These are phyloP conservation scores for Angophora floribunda DNA, from an alignment of 345 rosid genomes.

Conservation along the genomic window DNA sequence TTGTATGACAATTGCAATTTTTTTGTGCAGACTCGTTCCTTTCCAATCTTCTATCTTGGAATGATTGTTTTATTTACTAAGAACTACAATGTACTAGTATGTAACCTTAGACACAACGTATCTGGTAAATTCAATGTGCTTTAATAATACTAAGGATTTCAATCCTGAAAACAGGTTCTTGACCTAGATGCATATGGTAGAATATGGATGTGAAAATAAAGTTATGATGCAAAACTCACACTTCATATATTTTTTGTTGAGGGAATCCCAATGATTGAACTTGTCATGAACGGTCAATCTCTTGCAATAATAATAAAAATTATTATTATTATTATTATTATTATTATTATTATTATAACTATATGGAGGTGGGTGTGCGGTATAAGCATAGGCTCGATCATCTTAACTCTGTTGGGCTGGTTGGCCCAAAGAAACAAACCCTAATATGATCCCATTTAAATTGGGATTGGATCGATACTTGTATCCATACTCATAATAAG, in stretches of 20 bases:
- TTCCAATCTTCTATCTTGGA: neutral
- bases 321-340: too few relatives aligned
- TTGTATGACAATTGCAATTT: neutral
- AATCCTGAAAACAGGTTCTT: neutral
- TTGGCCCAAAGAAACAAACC: too few relatives aligned
- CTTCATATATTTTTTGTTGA: neutral
- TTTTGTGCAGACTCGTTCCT: too few relatives aligned
- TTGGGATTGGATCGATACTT: neutral
- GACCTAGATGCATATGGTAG: neutral
- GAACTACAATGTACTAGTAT: neutral
- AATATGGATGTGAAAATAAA: too few relatives aligned
- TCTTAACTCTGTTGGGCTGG: too few relatives aligned
- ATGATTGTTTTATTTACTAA: too few relatives aligned
- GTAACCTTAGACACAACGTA: neutral
- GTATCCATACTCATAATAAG: neutral
- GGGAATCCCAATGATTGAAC: slow-evolving; percentile 68
- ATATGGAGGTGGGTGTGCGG: too few relatives aligned
- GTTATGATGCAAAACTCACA: neutral
- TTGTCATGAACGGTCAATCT: slow-evolving; percentile 71
- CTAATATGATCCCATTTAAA: neutral
- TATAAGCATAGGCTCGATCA: too few relatives aligned
- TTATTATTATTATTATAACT: too few relatives aligned
- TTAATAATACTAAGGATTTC: neutral
- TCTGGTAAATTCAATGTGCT: neutral
- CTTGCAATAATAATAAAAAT: too few relatives aligned